Evolutionary conservation across 148 eudicot species (phyloP), one percentile per base, ranked within the genome.

Genomic region (Simmondsia chinensis): DNA sequence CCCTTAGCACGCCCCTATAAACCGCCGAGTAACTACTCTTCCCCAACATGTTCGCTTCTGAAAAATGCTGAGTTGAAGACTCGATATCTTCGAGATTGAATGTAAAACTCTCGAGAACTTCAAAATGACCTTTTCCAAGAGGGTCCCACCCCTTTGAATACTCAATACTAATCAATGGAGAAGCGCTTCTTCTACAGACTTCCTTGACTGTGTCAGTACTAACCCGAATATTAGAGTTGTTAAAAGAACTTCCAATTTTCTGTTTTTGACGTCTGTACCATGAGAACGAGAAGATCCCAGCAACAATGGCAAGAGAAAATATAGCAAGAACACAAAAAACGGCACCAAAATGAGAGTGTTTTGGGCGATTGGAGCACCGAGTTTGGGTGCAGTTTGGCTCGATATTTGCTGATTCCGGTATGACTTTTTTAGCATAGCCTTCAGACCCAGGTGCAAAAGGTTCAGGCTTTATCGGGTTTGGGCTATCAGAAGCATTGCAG

Each of bases 71-170:
- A 6, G 96, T 82, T 22, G 96, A 84, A 0, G 85, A 82, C 37
- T 82, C 96, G 1, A 87, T 76, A 40, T 87, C 96, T 43, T 87
- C 94, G 46, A 87, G 48, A 52, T 74, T 87, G 69, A 58, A 77
- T 80, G 75, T 71, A 54, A 66, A 82, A 62, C 69, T 82, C 50
- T 79, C 85, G 2, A 76, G 57, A 37, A 79, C 60, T 49, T 87
- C 96, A 36, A 65, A 82, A 4, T 79, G 74, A 39, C 85, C 73
- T 55, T 76, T 77, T 7, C 77, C 84, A 23, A 82, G 41, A n/a
- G 88, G 88, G 46, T 87, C 94, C 96, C 96, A 87, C 2, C 88
- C 74, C 39, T 55, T 70, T 32, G 96, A 82, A 57, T 82, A 87
- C 50, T 87, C 96, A 0, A 87, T 74, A 42, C 76, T 76, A 15